A percentile compares a stretch with the other conserved stretches of the same genome.
phyloP scores from a whole-genome alignment of 2,329 filamentous ascomycete species.

The Colletotrichum sojae region DNA sequence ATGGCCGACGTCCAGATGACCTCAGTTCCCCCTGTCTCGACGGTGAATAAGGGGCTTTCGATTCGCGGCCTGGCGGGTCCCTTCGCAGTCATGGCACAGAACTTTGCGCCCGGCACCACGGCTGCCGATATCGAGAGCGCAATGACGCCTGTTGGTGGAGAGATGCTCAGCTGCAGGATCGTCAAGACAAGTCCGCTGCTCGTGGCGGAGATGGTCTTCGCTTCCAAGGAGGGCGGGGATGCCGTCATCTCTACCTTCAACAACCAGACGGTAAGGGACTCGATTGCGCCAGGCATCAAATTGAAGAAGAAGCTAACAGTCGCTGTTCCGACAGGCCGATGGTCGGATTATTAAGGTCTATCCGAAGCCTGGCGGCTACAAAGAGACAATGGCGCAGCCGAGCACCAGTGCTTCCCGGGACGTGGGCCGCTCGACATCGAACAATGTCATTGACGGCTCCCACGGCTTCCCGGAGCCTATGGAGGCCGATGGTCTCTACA shows the following conservation, averaged over 20 bases:
- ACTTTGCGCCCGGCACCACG: conserved; percentile 86
- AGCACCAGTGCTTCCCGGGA: conserved; percentile 51
- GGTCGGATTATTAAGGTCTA: conserved; percentile 82
- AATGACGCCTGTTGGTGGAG: conserved; percentile 81
- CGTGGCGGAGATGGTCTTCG: conserved; percentile 83
- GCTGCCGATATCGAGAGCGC: conserved; percentile 87
- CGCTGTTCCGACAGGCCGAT: conserved; percentile 70
- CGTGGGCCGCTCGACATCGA: conserved; percentile 47
- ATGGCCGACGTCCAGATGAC: conserved; percentile 46
- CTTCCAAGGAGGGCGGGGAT: conserved; percentile 80
- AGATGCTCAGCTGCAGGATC: conserved; percentile 77
- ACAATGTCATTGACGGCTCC: conserved; percentile 66
- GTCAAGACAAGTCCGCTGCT: conserved; percentile 79
- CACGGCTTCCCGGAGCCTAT: conserved; percentile 68
- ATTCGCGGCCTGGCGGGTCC: conserved; percentile 83
- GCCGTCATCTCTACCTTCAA: conserved; percentile 83
- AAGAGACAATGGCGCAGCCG: conserved; percentile 45
- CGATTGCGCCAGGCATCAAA: not conserved
- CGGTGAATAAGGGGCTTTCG: conserved; percentile 66
- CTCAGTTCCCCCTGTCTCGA: conserved; percentile 42
- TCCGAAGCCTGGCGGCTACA: conserved; percentile 69
- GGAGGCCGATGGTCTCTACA: conserved; percentile 64
- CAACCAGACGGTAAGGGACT: conserved; percentile 76
- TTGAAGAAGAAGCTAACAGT: conserved; percentile 3
- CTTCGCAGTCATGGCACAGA: conserved; percentile 81